phyloP scores from a whole-genome alignment of 768 basidiomycete species.

The Pleurotus tuoliensis region DNA sequence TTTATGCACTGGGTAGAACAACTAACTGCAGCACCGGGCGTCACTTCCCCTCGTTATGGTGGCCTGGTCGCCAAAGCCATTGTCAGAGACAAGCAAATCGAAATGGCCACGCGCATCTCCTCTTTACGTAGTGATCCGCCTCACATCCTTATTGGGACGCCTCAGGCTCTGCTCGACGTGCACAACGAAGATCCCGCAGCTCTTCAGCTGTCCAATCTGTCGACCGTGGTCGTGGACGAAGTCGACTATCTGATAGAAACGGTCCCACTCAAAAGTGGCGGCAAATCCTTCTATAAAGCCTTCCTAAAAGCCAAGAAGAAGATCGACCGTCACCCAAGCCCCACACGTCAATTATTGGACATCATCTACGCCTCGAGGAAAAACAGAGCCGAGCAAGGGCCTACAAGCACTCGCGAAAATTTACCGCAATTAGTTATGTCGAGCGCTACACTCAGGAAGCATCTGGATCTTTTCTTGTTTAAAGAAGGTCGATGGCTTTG shows the following conservation, averaged over 20 bases:
- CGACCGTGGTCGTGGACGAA: conserved; percentile 69
- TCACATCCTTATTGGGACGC: conserved; percentile 69
- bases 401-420: neutral
- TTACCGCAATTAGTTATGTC: conserved; percentile 63
- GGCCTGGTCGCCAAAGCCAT: conserved; percentile 54
- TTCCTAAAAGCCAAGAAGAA: conserved; percentile 36
- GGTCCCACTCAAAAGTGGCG: conserved; percentile 37
- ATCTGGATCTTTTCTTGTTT: conserved; percentile 50
- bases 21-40: conserved; percentile 32
- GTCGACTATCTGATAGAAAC: conserved; percentile 68
- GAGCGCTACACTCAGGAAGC: conserved; percentile 65
- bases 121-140: conserved; percentile 43
- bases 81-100: conserved; percentile 45
- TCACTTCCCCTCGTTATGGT: conserved; percentile 28
- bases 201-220: conserved; percentile 43
- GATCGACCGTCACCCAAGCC: conserved; percentile 49
- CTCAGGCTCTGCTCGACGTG: conserved; percentile 62
- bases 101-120: conserved; percentile 36
- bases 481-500: conserved; percentile 58
- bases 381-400: conserved; percentile 12
- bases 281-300: conserved; percentile 32
- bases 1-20: conserved; percentile 61
- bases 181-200: conserved; percentile 37
- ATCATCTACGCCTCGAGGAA: conserved; percentile 41
- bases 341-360: conserved; percentile 58